Evolutionary conservation across 2,329 filamentous ascomycete genomes (phyloP), one percentile per base, ranked within the genome.

Genomic region (Aspergillus pseudonomiae): DNA sequence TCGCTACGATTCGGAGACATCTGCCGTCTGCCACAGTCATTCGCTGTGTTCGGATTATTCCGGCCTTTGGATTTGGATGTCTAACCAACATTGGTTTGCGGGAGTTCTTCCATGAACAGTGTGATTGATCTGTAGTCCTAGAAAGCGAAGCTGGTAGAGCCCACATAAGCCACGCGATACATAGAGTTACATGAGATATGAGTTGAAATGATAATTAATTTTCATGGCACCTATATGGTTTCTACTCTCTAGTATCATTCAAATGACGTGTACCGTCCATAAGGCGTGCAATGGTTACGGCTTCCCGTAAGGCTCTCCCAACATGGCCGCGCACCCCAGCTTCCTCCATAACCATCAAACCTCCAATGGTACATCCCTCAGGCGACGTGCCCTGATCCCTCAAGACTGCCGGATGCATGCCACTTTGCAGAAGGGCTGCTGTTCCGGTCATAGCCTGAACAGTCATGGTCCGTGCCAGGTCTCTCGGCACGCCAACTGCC

Each of bases 61-160:
- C 93, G 30, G 93, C 93, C 0, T 96, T 94, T 82, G 93, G 93
- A 1, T 84, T 96, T 14, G 93, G 93, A 0, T 92, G 92, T 1
- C 90, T 95, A 7, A 89, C 95, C 12, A 96, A 96, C 77, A 83
- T 83, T 39, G 74, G 73, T 43, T 56, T 73, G 50, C 64, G 70
- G 28, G 62, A 60, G n/a, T 48, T 65, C 48, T 70, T 70, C 32
- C 71, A 74, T 39, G 32, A 55, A 7, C 32, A 16, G 11, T 39
- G 52, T 19, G 52, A 55, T 26, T 24, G 24, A 26, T 36, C 34
- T 36, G 14, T 36, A 36, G 14, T 0, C 6, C 6, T 36, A 3
- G 34, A 36, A 36, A 14, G 2, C 6, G 14, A 36, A 36, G 32
- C 11, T 5, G 34, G 21, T 19, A 26, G 30, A 14, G 12, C 24